A percentile compares a stretch with the other conserved stretches of the same genome.
Evolutionary conservation across 176 grass and related monocot genomes (phyloP).

Genomic region (Secale cereale): DNA sequence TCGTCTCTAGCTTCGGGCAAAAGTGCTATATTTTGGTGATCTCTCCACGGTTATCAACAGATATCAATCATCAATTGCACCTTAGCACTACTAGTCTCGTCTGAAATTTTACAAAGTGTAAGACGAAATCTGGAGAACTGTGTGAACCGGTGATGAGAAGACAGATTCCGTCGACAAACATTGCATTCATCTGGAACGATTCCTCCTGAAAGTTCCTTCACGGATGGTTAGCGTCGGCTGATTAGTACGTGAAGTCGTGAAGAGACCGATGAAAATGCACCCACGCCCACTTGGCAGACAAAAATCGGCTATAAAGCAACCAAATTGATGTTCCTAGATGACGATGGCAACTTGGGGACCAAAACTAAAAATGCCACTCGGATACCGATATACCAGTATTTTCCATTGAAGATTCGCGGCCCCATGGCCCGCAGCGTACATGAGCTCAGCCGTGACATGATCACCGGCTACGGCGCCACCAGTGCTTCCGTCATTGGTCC

Average conservation of each 20-base stretch:
- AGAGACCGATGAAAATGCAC: neutral
- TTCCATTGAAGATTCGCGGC: constrained; percentile 19
- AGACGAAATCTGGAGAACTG: neutral
- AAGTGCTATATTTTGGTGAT: neutral
- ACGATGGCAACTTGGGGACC: neutral
- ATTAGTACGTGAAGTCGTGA: neutral
- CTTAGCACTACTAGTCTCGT: too few relatives aligned
- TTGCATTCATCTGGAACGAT: neutral
- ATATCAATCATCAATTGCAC: neutral
- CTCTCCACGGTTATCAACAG: neutral
- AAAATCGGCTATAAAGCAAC: neutral
- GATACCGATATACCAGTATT: too few relatives aligned
- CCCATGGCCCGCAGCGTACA: neutral
- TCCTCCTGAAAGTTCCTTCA: neutral
- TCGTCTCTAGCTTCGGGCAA: neutral
- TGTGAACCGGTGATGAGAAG: neutral
- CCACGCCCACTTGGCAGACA: neutral
- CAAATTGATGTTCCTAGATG: neutral
- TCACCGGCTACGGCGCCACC: neutral
- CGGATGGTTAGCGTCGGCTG: neutral
- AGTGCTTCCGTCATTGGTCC: neutral
- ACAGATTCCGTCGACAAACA: neutral
- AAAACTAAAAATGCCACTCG: neutral
- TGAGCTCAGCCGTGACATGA: constrained; percentile 29
- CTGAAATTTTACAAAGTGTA: too few relatives aligned